These are phyloP conservation scores for Coniella vitis DNA, from an alignment of 2,329 filamentous ascomycete genomes.

Conservation along the genomic window DNA sequence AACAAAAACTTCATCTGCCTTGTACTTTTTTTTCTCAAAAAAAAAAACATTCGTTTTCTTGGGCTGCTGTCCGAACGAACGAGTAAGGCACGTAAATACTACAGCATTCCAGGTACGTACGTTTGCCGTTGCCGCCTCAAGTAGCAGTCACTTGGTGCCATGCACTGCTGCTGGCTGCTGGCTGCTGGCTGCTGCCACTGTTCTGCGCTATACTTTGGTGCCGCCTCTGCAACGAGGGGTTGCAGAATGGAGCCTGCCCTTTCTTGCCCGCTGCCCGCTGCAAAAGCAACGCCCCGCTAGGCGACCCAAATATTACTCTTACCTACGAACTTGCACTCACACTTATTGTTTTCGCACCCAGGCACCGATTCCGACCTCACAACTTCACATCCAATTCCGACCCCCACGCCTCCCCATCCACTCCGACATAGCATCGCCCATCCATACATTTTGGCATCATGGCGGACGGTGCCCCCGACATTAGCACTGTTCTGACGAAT, in stretches of 20 bases:
- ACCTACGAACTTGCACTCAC: conserved; percentile 16
- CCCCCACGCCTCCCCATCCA: conserved; percentile 25
- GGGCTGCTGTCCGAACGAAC: too few relatives aligned
- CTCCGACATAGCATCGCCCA: conserved; percentile 6
- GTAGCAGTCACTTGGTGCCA: too few relatives aligned
- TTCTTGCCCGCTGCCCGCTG: conserved; percentile 10
- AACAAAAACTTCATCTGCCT: too few relatives aligned
- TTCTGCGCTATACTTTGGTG: background rate
- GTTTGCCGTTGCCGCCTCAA: too few relatives aligned
- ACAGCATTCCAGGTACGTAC: too few relatives aligned
- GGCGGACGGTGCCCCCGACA: conserved; percentile 71
- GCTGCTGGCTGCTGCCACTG: too few relatives aligned
- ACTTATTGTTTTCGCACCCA: conserved; percentile 16
- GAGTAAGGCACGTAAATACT: too few relatives aligned
- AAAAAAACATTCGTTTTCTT: too few relatives aligned
- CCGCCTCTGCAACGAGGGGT: conserved; percentile 8
- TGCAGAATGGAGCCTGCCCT: conserved; percentile 12
- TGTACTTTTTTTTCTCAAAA: too few relatives aligned
- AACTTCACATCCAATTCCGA: conserved; percentile 12
- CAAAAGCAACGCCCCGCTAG: conserved; percentile 13
- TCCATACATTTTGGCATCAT: conserved; percentile 36
- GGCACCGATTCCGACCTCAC: conserved; percentile 6
- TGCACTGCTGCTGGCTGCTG: too few relatives aligned
- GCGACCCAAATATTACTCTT: conserved; percentile 14
- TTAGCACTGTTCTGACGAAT: conserved; percentile 95